A percentile compares a stretch with the other conserved stretches of the same genome.
phyloP scores from a whole-genome alignment of 2,329 filamentous ascomycete species.

The Hypoxylon sp. region DNA sequence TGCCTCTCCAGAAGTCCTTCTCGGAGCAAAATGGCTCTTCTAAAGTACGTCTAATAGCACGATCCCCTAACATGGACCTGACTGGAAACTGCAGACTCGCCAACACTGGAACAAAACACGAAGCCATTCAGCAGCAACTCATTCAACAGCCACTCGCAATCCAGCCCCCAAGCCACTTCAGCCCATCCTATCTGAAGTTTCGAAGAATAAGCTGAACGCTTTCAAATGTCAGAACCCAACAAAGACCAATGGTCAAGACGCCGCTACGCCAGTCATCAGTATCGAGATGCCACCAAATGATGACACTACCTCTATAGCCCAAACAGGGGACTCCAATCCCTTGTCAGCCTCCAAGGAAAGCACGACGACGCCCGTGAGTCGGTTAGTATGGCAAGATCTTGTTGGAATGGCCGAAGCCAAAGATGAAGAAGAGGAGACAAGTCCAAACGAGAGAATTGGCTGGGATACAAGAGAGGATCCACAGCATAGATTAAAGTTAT shows the following conservation, averaged over 20 bases:
- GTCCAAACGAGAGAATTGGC: slow-evolving; percentile 73
- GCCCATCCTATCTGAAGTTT: slow-evolving; percentile 67
- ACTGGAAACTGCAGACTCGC: slow-evolving; percentile 45
- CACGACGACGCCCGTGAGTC: slow-evolving; percentile 65
- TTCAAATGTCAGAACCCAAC: slow-evolving; percentile 65
- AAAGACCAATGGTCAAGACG: slow-evolving; percentile 45
- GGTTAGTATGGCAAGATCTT: slow-evolving; percentile 72
- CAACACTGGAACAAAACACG: slow-evolving; percentile 69
- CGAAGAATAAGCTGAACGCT: slow-evolving; percentile 72
- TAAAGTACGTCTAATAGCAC: slow-evolving; percentile 47
- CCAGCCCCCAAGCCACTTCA: slow-evolving; percentile 57
- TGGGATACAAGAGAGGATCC: slow-evolving; percentile 70
- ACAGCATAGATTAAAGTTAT: slow-evolving; percentile 61
- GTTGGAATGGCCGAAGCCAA: slow-evolving; percentile 62
- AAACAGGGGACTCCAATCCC: slow-evolving; percentile 37
- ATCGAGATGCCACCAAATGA: slow-evolving; percentile 17
- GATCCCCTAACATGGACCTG: slow-evolving; percentile 1
- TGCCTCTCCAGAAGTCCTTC: slow-evolving; percentile 61
- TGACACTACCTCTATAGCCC: slow-evolving; percentile 5
- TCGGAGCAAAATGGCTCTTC: slow-evolving; percentile 58
- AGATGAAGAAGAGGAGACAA: slow-evolving; percentile 64
- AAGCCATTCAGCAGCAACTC: slow-evolving; percentile 63
- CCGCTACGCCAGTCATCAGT: slow-evolving; percentile 19
- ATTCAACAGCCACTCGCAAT: slow-evolving; percentile 51
- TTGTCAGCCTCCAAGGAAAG: slow-evolving; percentile 47